Conservation (phyloP, 148 eudicot genomes). For the Pouteria glomerata region DNA sequence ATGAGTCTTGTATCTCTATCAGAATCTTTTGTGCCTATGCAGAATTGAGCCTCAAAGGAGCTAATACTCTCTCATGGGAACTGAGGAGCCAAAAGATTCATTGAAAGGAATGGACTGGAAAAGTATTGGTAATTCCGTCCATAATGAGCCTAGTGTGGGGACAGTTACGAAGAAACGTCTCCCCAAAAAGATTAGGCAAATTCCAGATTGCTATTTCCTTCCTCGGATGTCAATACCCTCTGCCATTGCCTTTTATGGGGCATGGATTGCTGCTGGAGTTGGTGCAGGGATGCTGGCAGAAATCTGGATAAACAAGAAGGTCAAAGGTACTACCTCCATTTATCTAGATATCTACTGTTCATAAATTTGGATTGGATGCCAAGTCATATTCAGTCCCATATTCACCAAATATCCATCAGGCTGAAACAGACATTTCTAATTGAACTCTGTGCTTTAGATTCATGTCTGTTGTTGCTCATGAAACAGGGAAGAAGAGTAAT, state of each 20-base stretch:
- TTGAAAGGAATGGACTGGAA: slow-evolving; percentile 57
- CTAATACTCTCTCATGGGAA: slow-evolving; percentile 27
- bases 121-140: slow-evolving; percentile 27
- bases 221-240: slow-evolving; percentile 54
- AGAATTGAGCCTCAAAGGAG: not conserved
- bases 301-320: slow-evolving; percentile 71
- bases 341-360: not conserved
- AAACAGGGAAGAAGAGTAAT: not conserved
- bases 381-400: not conserved
- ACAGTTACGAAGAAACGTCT: slow-evolving; percentile 43
- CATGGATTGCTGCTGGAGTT: slow-evolving; percentile 60
- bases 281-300: slow-evolving; percentile 74
- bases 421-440: not conserved
- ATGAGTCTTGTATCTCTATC: not conserved
- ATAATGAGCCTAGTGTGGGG: slow-evolving; percentile 25
- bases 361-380: not conserved
- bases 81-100: slow-evolving; percentile 47
- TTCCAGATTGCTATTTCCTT: slow-evolving; percentile 63
- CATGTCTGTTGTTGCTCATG: not conserved
- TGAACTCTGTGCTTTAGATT: not conserved
- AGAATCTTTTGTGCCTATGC: not conserved
- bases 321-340: slow-evolving; percentile 41
- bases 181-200: slow-evolving; percentile 45
- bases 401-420: not conserved
- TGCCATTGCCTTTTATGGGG: slow-evolving; percentile 54